These are phyloP conservation scores for Salix purpurea DNA, from an alignment of 345 rosid genomes.

Conservation along the genomic window DNA sequence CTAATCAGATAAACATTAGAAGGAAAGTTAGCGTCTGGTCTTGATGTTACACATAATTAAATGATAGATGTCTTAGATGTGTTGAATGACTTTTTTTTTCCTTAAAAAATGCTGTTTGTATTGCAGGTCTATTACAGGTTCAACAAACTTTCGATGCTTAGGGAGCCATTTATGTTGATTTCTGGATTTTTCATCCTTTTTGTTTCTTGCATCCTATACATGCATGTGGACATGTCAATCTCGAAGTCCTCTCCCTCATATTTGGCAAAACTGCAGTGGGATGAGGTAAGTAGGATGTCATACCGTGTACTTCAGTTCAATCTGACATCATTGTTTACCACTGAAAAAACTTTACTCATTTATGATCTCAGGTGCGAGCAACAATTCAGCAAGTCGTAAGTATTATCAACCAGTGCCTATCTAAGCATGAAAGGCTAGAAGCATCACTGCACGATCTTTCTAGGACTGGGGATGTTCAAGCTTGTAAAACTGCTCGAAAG, in stretches of 20 bases:
- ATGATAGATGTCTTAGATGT: neutral
- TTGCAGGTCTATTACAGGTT: conserved; percentile 85
- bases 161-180: conserved; percentile 87
- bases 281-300: conserved; percentile 54
- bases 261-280: conserved; percentile 94
- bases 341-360: neutral
- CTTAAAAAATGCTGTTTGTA: neutral
- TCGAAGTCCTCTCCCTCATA: conserved; percentile 90
- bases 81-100: neutral
- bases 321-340: neutral
- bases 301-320: neutral
- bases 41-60: neutral
- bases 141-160: conserved; percentile 69
- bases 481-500: conserved; percentile 87
- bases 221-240: conserved; percentile 79
- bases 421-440: conserved; percentile 76
- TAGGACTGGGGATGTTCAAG: conserved; percentile 85
- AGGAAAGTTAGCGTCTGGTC: neutral
- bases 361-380: conserved; percentile 60
- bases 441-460: conserved; percentile 82
- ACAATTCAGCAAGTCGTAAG: conserved; percentile 58
- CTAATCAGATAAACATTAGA: neutral
- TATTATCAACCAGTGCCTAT: conserved; percentile 59
- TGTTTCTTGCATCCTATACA: conserved; percentile 62
- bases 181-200: conserved; percentile 72